A percentile compares a stretch with the other conserved stretches of the same genome.
phyloP scores from a whole-genome alignment of 768 basidiomycete genomes.

The Rhodosporidiobolus sp. region DNA sequence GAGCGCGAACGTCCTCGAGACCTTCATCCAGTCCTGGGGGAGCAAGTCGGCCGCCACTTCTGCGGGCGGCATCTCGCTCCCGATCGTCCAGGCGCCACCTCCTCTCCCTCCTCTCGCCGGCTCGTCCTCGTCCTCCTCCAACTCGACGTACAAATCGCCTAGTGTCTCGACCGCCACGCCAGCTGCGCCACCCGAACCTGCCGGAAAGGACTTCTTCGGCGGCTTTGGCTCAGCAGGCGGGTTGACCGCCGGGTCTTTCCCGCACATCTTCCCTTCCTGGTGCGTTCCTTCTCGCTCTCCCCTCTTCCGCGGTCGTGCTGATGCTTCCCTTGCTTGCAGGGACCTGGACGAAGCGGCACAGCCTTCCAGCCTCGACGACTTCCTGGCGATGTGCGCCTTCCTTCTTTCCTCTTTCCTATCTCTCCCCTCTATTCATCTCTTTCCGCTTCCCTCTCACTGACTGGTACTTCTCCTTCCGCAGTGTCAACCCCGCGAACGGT shows the following conservation, averaged over 20 bases:
- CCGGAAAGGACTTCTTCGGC: not conserved
- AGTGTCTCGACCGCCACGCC: not conserved
- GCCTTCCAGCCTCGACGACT: not conserved
- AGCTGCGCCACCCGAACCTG: too few relatives aligned
- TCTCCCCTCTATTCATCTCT: not conserved
- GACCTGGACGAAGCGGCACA: not conserved
- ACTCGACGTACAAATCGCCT: too few relatives aligned
- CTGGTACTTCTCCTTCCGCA: not conserved
- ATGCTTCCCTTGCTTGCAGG: not conserved
- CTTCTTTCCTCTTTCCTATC: not conserved
- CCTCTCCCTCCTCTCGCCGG: not conserved
- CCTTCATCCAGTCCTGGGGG: not conserved
- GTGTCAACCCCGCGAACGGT: not conserved
- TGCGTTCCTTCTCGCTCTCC: not conserved
- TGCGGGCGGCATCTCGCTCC: not conserved
- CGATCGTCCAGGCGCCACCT: not conserved
- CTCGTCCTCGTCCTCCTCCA: too few relatives aligned
- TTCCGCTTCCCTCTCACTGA: not conserved
- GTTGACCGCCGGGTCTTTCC: not conserved
- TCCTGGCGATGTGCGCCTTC: not conserved
- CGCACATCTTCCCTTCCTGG: constrained; percentile 6
- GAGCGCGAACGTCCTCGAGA: constrained; percentile 13
- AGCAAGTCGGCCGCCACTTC: too few relatives aligned
- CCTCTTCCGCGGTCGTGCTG: not conserved
- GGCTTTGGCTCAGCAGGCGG: not conserved